Evolutionary conservation across 805 yeast species (phyloP).

Genomic region (Blastobotrys mokoenaii): DNA sequence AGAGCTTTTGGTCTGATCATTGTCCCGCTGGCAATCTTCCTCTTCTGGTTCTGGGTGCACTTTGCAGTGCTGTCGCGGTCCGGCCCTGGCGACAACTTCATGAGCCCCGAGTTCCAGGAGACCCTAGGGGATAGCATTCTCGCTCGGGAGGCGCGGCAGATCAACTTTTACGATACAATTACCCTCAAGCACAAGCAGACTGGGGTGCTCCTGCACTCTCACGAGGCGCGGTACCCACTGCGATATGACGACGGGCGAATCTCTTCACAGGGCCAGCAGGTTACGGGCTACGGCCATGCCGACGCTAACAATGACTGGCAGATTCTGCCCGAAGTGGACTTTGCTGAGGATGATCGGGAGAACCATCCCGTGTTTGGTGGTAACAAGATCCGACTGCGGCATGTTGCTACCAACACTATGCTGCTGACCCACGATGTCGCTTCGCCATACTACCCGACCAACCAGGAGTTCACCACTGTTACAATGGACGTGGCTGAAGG

Average conservation of each 20-base stretch:
- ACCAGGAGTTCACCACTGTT: slow-evolving; percentile 84
- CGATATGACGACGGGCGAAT: slow-evolving; percentile 95
- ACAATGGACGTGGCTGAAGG: slow-evolving; percentile 49
- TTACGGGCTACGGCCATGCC: slow-evolving; percentile 53
- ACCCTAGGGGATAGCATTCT: slow-evolving; percentile 77
- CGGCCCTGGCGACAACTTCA: slow-evolving; percentile 93
- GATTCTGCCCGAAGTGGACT: slow-evolving; percentile 54
- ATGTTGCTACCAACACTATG: slow-evolving; percentile 69
- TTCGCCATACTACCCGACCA: slow-evolving; percentile 85
- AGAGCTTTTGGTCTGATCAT: slow-evolving; percentile 65
- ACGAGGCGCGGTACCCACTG: slow-evolving; percentile 64
- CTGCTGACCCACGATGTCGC: slow-evolving; percentile 92
- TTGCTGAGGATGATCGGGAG: slow-evolving; percentile 32
- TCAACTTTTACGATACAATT: slow-evolving; percentile 67
- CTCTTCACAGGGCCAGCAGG: slow-evolving; percentile 91
- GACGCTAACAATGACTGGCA: slow-evolving; percentile 76
- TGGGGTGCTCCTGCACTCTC: slow-evolving; percentile 76
- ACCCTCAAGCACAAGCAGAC: slow-evolving; percentile 79
- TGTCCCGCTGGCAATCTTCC: slow-evolving; percentile 72
- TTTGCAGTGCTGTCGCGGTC: slow-evolving; percentile 73
- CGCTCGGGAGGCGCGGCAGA: slow-evolving; percentile 59
- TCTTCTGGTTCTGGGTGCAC: slow-evolving; percentile 89
- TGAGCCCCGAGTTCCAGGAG: slow-evolving; percentile 94
- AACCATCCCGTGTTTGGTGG: slow-evolving; percentile 53
- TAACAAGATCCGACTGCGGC: slow-evolving; percentile 71